These are phyloP conservation scores for Tympanopsis confertula DNA, from an alignment of 2,329 filamentous ascomycete genomes.

Conservation along the genomic window DNA sequence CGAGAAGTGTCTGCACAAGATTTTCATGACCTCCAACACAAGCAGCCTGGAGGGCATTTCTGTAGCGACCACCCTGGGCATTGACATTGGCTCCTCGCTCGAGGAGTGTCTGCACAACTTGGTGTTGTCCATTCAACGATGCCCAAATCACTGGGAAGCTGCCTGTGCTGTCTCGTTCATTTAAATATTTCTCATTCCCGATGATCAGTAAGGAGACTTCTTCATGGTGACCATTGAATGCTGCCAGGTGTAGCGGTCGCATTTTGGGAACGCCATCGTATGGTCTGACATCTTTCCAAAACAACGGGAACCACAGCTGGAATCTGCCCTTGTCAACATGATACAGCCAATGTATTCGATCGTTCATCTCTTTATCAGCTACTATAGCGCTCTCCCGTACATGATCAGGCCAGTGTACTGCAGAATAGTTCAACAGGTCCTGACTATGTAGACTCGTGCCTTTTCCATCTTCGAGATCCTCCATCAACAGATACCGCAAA, in stretches of 20 bases:
- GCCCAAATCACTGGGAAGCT: too few relatives aligned
- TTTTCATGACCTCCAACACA: too few relatives aligned
- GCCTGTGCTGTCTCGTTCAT: background rate
- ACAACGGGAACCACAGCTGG: background rate
- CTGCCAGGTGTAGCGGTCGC: background rate
- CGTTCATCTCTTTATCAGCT: background rate
- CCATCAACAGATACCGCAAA: slow-evolving; percentile 1
- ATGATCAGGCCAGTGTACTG: slow-evolving; percentile 2
- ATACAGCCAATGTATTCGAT: background rate
- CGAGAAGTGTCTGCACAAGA: too few relatives aligned
- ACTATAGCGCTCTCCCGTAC: background rate
- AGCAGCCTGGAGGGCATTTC: too few relatives aligned
- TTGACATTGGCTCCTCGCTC: too few relatives aligned
- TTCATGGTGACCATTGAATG: background rate
- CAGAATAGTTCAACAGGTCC: slow-evolving; percentile 1
- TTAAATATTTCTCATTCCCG: background rate
- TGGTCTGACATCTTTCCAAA: background rate
- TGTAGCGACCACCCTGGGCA: too few relatives aligned
- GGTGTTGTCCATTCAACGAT: too few relatives aligned
- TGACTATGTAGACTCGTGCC: background rate
- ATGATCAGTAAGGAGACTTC: background rate
- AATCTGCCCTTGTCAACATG: background rate
- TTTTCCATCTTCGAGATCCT: background rate
- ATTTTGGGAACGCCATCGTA: background rate
- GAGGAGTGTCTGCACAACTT: too few relatives aligned